Conservation (phyloP, 306 rosid species). For the Crotalaria pallida region DNA sequence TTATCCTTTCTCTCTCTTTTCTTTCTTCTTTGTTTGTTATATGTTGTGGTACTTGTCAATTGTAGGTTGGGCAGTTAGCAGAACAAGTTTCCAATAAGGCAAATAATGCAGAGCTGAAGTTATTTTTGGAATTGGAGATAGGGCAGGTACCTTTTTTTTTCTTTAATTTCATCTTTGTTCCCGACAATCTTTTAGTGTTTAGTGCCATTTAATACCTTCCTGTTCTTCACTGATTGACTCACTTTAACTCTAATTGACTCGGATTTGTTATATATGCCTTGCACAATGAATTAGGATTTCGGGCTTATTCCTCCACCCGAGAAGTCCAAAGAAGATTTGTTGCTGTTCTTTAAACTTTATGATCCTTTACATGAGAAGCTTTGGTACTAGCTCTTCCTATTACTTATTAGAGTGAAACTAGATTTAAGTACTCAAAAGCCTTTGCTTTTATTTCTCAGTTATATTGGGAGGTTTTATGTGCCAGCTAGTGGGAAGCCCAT, state of each 20-base stretch:
- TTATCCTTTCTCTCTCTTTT: too few relatives aligned
- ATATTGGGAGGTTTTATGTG: conserved; percentile 76
- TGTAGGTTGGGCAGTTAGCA: conserved; percentile 80
- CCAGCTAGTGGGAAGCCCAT: conserved; percentile 55
- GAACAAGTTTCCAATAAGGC: conserved; percentile 71
- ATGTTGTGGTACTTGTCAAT: background rate
- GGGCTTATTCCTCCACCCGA: conserved; percentile 61
- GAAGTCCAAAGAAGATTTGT: conserved; percentile 70
- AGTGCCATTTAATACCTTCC: background rate
- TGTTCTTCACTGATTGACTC: background rate
- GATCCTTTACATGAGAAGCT: conserved; percentile 66
- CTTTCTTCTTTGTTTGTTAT: too few relatives aligned
- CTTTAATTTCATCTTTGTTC: background rate
- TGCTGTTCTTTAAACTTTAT: conserved; percentile 81
- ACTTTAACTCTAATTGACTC: conserved; percentile 29
- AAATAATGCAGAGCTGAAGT: conserved; percentile 64
- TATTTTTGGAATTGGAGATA: conserved; percentile 79
- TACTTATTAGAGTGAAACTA: background rate
- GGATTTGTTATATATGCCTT: conserved; percentile 3
- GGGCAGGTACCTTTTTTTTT: conserved; percentile 59
- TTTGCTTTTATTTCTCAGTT: conserved; percentile 37
- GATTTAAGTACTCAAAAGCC: background rate
- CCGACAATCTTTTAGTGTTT: conserved; percentile 9
- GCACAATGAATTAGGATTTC: conserved; percentile 51
- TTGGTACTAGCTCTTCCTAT: conserved; percentile 46